Conservation (phyloP, 1,284 basidiomycete genomes). For the Apiotrichum akiyoshidainum region DNA sequence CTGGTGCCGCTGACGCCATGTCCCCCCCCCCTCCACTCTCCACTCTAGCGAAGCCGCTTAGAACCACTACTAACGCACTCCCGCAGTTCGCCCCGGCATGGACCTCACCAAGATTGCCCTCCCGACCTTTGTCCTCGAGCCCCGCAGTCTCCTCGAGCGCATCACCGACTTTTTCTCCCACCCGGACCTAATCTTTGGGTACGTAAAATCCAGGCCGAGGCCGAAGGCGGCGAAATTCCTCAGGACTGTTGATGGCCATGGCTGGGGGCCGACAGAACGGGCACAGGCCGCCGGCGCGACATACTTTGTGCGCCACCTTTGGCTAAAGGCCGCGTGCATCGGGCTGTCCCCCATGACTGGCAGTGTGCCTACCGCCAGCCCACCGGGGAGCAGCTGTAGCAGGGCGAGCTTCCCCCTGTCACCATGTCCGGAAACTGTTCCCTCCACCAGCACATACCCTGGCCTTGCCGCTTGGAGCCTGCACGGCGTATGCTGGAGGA, state of each 20-base stretch:
- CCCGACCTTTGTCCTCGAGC: constrained; percentile 91
- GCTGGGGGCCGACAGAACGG: background rate
- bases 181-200: constrained; percentile 86
- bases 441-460: too few relatives aligned
- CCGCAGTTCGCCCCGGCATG: constrained; percentile 81
- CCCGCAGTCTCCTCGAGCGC: constrained; percentile 81
- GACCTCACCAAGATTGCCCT: constrained; percentile 90
- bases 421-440: too few relatives aligned
- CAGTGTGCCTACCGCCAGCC: too few relatives aligned
- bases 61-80: background rate
- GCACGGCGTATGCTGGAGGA: too few relatives aligned
- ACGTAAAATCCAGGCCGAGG: constrained; percentile 3
- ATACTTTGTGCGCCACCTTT: background rate
- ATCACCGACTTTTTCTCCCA: constrained; percentile 99
- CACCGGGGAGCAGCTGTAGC: too few relatives aligned
- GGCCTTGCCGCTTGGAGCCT: too few relatives aligned
- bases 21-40: background rate
- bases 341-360: too few relatives aligned
- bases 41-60: background rate
- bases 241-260: too few relatives aligned
- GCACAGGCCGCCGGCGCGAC: background rate
- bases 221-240: background rate
- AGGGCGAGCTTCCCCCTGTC: too few relatives aligned
- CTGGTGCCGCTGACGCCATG: background rate
- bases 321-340: too few relatives aligned